Conservation (phyloP, 2,329 filamentous ascomycete genomes). For the Aureobasidium sp. region DNA sequence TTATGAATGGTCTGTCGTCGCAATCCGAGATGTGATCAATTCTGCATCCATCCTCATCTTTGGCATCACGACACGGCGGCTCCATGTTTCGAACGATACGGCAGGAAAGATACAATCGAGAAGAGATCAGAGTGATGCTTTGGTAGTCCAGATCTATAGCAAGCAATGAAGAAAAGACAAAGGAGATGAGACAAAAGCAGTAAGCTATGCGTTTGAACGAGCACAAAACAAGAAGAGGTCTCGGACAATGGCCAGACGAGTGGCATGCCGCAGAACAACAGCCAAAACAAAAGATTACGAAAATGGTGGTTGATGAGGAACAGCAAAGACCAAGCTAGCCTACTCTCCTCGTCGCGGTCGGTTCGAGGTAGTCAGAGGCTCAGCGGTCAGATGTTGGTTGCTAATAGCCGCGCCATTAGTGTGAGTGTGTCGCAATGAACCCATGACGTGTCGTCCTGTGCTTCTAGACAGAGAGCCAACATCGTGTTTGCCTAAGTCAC, state of each 20-base stretch:
- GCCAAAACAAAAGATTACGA: not conserved
- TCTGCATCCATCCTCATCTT: too few relatives aligned
- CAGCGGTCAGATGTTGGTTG: not conserved
- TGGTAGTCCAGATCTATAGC: not conserved
- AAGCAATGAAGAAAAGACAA: not conserved
- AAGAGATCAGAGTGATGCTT: not conserved
- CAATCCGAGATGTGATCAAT: too few relatives aligned
- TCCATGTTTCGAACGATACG: not conserved
- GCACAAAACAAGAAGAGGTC: not conserved
- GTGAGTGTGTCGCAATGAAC: conserved; percentile 8
- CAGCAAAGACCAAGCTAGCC: not conserved
- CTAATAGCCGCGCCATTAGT: not conserved
- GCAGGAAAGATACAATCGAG: not conserved
- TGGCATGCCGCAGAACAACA: not conserved
- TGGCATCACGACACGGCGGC: not conserved
- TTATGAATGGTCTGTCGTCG: too few relatives aligned
- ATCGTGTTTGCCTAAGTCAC: conserved; percentile 41
- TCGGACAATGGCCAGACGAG: not conserved
- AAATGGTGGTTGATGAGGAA: not conserved
- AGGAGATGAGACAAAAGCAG: not conserved
- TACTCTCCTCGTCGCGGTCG: not conserved
- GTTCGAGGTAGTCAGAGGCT: not conserved
- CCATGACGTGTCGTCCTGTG: conserved; percentile 4
- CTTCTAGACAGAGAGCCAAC: conserved; percentile 37
- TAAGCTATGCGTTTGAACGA: not conserved